Evolutionary conservation across 2,329 filamentous ascomycete species (phyloP), one percentile per base, ranked within the genome.

Genomic region (Amesomyces nigricolor): DNA sequence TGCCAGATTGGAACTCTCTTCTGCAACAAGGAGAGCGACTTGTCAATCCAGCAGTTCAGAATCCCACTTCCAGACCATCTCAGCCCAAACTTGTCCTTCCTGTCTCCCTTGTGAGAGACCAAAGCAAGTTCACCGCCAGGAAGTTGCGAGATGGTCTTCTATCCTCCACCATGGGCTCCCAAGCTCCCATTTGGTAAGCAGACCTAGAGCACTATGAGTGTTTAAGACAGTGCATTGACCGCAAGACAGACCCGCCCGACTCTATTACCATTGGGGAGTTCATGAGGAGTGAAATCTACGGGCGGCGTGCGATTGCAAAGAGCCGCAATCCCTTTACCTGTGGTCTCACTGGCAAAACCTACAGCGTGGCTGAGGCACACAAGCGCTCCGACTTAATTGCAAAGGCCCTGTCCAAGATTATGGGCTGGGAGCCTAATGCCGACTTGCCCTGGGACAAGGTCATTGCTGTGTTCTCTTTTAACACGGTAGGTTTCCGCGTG

Each of bases 391-490:
- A 89, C 29, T 76, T 74, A 51, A 76, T 94, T 19, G 80, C 89
- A 14, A 80, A 86, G 56, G 85, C 81, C 19, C 72, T 95, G 35
- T 79, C 80, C 40, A 84, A 87, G 67, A 82, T 88, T 60, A 78
- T 94, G 57, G 84, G 81, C 43, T 91, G 88, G 78, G 70, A 78
- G 45, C 82, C 86, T 7, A 85, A 88, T 62, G 70, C 82, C 54
- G 88, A 86, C 11, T 81, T 82, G 0, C 87, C 91, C 67, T 94
- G 86, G 86, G 88, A 94, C 65, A 90, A 91, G 69, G 87, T 91
- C 22, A 75, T 89, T 47, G 86, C 78, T 4, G 74, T 91, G 29
- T 95, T 89, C 72, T 85, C 86, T n/a, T 71, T 91, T 57, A 95
- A 95, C 67, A 89, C 88, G 30, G 87, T 89, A 71, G 57, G 79